Base-by-base conservation (phyloP, 345 rosid species). In the Camelina hispida region DNA sequence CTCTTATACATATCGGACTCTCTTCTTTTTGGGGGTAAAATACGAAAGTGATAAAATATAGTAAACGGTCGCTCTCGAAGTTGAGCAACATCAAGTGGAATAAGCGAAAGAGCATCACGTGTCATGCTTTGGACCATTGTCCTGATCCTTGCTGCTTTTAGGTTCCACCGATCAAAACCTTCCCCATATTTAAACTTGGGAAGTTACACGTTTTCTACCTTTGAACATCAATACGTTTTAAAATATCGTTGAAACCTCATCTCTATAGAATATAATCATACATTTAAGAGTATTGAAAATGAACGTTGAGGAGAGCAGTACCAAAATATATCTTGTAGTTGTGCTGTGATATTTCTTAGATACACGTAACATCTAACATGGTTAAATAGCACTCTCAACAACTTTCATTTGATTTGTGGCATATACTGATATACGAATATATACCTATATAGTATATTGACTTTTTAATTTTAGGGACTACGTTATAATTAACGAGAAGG, bases 121-220 rank as follows among this genome's bases (percentile, higher is more conserved):
- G 73, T 38, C 74, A 28, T 52, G 69, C 69, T 6, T 51, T 60
- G 48, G 63, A 16, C 56, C 62, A 60, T 68, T 75, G 56, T 52
- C 69, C 48, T 32, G 69, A 75, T 75, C 25, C 48, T 75, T 75
- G 74, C 79, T 61, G 40, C 48, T 38, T 75, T 68, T 68, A 68
- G 73, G 54, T 51, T 67, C 37, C 38, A 42, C 74, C 48, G 22
- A 42, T 68, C 59, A 30, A 60, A 52, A 50, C 73, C 55, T 75
- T 28, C 73, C 46, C 44, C 25, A 51, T 59, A 59, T 58, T 28
- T 9, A 23, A 25, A 58, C 68, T 59, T 50, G 46, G 28, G 17
- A 48, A n/a, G 44, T 67, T 50, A 66, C 62, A 74, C 62, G 61
- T 67, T 58, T 38, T 66, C 60, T 58, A 13, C 59, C 37, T 66